phyloP scores from a whole-genome alignment of 306 rosid genomes.

The Trifolium pratense region DNA sequence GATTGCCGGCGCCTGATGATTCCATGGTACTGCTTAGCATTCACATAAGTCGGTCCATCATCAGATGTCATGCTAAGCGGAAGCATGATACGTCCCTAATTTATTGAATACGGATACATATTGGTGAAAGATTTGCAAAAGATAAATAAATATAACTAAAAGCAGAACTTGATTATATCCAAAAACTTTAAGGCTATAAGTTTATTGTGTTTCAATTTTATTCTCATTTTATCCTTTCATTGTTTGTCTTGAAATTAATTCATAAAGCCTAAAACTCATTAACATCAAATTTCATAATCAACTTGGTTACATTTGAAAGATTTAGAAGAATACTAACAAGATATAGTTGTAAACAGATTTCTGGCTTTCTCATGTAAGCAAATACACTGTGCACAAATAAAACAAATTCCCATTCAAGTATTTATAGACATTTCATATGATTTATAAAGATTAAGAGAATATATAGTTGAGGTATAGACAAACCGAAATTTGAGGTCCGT shows the following conservation, averaged over 20 bases:
- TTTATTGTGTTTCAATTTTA: background rate
- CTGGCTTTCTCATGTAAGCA: conserved; percentile 26
- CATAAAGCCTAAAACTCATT: background rate
- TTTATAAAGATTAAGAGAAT: conserved; percentile 33
- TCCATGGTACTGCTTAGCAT: conserved; percentile 96
- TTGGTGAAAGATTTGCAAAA: background rate
- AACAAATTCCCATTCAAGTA: conserved; percentile 35
- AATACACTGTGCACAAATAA: background rate
- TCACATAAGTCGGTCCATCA: conserved; percentile 90
- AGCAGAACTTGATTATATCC: conserved; percentile 20
- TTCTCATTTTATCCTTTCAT: background rate
- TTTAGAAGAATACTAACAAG: conserved; percentile 14
- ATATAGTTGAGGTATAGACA: conserved; percentile 40
- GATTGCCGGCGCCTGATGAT: conserved; percentile 90
- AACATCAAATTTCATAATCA: conserved; percentile 8
- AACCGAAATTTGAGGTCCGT: conserved; percentile 84
- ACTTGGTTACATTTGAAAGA: conserved; percentile 22
- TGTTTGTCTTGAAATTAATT: background rate
- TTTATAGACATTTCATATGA: conserved; percentile 8
- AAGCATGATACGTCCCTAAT: conserved; percentile 92
- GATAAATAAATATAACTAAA: conserved; percentile 28
- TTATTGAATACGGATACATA: conserved; percentile 29
- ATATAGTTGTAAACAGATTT: conserved; percentile 23
- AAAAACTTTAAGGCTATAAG: conserved; percentile 9
- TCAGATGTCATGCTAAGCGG: conserved; percentile 75